phyloP scores from a whole-genome alignment of 306 rosid species.

The Datisca glomerata region DNA sequence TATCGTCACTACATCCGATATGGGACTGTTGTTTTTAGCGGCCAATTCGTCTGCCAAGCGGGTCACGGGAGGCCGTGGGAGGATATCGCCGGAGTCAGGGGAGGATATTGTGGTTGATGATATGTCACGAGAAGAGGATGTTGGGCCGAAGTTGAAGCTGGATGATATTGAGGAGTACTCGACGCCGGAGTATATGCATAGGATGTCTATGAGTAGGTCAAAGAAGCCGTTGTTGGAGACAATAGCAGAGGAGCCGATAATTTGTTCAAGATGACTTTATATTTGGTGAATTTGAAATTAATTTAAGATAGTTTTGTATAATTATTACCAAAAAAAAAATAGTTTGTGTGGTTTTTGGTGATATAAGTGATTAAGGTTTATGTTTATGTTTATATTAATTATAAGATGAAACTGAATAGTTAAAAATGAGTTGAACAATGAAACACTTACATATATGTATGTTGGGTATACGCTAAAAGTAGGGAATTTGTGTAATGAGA shows the following conservation, averaged over 20 bases:
- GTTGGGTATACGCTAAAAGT: no score
- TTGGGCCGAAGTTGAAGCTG: constrained; percentile 27
- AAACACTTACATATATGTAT: no score
- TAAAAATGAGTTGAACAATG: no score
- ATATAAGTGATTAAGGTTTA: no score
- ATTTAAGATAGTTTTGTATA: no score
- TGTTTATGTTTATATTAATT: no score
- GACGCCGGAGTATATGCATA: constrained; percentile 35
- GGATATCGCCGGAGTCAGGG: constrained; percentile 19
- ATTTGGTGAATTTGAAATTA: background rate
- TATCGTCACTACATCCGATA: constrained; percentile 40
- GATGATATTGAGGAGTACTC: constrained; percentile 56
- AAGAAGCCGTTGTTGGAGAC: constrained; percentile 80
- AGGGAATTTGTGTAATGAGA: no score
- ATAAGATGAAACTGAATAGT: no score
- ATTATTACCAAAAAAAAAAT: no score
- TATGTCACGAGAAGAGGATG: background rate
- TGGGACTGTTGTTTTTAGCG: constrained; percentile 47
- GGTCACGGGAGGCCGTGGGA: constrained; percentile 18
- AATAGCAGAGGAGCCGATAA: constrained; percentile 50
- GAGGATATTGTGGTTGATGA: background rate
- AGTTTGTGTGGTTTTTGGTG: no score
- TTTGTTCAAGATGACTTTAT: constrained; percentile 25
- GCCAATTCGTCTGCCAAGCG: constrained; percentile 26
- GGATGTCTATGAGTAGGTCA: constrained; percentile 59